Evolutionary conservation across 2,329 filamentous ascomycete genomes (phyloP).

Genomic region (Calonectria hawksworthii): DNA sequence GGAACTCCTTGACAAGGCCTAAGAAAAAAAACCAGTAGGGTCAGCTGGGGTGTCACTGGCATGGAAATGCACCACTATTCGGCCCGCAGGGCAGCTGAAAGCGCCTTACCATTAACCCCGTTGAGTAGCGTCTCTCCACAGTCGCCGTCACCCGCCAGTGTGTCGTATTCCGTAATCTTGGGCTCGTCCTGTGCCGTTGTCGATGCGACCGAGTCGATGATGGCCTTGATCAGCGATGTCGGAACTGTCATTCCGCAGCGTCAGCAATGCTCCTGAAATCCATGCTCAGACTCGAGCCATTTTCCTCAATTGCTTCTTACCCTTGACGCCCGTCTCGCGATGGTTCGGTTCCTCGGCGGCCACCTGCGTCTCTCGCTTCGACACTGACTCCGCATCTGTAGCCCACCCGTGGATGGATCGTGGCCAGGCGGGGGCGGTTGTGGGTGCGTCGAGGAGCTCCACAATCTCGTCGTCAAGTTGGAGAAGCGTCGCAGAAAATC

Average conservation of each 20-base stretch:
- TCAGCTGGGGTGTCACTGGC: slow-evolving; percentile 12
- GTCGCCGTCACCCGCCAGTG: slow-evolving; percentile 52
- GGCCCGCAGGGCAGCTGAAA: not conserved
- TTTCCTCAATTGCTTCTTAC: slow-evolving; percentile 6
- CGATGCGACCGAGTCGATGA: slow-evolving; percentile 37
- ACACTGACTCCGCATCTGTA: slow-evolving; percentile 30
- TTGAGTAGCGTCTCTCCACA: slow-evolving; percentile 50
- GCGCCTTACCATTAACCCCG: slow-evolving; percentile 36
- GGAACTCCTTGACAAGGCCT: slow-evolving; percentile 44
- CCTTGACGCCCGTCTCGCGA: slow-evolving; percentile 37
- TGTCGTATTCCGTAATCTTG: slow-evolving; percentile 49
- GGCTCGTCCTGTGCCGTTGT: slow-evolving; percentile 56
- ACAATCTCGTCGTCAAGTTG: slow-evolving; percentile 38
- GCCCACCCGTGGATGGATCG: slow-evolving; percentile 39
- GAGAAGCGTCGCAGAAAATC: slow-evolving; percentile 41
- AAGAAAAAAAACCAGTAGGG: not conserved
- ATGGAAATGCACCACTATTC: not conserved
- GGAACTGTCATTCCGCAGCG: slow-evolving; percentile 25
- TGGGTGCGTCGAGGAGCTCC: slow-evolving; percentile 38
- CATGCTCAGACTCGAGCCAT: not conserved
- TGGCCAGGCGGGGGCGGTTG: slow-evolving; percentile 43
- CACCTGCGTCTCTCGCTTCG: slow-evolving; percentile 29
- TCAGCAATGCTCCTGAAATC: not conserved
- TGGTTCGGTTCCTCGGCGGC: slow-evolving; percentile 15
- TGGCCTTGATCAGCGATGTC: slow-evolving; percentile 33